Evolutionary conservation across 1,284 basidiomycete species (phyloP).

Genomic region (Microbotryum intermedium): DNA sequence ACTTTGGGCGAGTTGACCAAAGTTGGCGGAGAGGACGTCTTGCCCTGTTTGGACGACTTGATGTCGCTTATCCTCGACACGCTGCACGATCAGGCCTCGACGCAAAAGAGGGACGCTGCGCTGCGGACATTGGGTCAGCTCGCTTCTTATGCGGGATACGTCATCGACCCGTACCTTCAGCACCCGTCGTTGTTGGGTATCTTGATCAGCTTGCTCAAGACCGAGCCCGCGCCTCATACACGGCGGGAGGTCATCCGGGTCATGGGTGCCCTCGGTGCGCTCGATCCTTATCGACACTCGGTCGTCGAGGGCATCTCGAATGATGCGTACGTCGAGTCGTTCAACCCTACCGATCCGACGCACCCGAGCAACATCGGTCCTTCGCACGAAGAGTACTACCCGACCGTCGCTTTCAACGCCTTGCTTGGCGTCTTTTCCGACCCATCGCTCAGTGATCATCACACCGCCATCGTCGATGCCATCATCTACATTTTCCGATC

Average conservation of each 20-base stretch:
- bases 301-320: conserved; percentile 30
- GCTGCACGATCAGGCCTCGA: conserved; percentile 72
- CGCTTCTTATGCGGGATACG: conserved; percentile 91
- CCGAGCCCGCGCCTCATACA: conserved; percentile 60
- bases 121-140: conserved; percentile 89
- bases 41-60: conserved; percentile 71
- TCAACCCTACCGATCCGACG: conserved; percentile 49
- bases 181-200: conserved; percentile 84
- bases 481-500: conserved; percentile 99
- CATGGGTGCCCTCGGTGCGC: conserved; percentile 90
- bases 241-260: conserved; percentile 85
- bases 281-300: conserved; percentile 93
- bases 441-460: conserved; percentile 70
- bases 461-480: conserved; percentile 86
- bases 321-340: conserved; percentile 31
- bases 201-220: conserved; percentile 75
- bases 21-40: conserved; percentile 87
- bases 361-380: conserved; percentile 47
- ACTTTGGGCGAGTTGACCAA: conserved; percentile 90
- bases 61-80: conserved; percentile 85
- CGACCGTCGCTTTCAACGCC: conserved; percentile 87
- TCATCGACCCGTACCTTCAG: conserved; percentile 82
- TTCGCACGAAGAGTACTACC: conserved; percentile 83
- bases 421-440: conserved; percentile 84
- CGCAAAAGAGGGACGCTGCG: conserved; percentile 81